phyloP scores from a whole-genome alignment of 75 land plant genomes.

The Sequoiadendron giganteum region DNA sequence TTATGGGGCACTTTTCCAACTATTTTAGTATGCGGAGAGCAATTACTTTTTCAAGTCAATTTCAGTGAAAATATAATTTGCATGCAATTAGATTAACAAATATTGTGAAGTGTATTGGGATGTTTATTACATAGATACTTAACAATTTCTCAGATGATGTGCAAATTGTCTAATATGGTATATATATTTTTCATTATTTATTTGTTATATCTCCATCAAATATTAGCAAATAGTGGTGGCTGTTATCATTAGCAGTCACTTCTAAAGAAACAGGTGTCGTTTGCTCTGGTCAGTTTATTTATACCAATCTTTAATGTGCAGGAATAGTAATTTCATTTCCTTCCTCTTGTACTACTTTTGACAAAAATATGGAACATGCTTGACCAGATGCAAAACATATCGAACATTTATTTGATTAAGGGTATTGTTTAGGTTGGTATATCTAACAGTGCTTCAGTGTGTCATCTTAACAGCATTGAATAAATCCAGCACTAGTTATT shows the following conservation, averaged over 20 bases:
- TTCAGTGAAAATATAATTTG: neutral
- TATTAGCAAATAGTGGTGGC: neutral
- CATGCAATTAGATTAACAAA: neutral
- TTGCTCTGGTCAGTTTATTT: neutral
- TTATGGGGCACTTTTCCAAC: neutral
- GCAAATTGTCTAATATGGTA: neutral
- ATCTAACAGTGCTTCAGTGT: neutral
- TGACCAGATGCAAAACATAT: neutral
- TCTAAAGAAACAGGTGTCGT: neutral
- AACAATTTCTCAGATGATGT: neutral
- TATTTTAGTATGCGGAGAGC: neutral
- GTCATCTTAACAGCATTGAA: neutral
- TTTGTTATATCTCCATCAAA: no score
- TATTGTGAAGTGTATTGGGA: neutral
- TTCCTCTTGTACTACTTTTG: neutral
- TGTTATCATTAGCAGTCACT: neutral
- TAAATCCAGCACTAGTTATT: neutral
- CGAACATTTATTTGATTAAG: neutral
- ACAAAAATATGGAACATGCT: neutral
- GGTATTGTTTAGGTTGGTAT: neutral
- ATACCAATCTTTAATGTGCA: neutral
- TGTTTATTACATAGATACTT: neutral
- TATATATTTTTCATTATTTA: no score
- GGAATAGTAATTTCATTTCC: neutral
- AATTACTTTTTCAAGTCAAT: neutral